Percentiles rank a stretch among this genome's conserved stretches.
These are phyloP conservation scores for Stagonosporopsis rhizophila DNA, from an alignment of 2,329 filamentous ascomycete species.

Conservation along the genomic window DNA sequence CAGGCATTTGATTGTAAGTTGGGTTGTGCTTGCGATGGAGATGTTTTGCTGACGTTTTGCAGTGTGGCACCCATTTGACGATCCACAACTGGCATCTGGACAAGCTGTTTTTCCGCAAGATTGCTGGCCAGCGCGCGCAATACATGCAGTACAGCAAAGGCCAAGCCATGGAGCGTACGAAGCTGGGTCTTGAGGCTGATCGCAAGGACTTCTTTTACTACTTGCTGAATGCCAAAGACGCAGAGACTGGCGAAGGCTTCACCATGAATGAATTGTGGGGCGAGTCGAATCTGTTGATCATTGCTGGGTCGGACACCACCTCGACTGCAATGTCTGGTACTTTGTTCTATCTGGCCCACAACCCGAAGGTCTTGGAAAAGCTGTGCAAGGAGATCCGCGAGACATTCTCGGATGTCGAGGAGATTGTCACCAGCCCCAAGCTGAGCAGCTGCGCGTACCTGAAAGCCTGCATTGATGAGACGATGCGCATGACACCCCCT, in stretches of 20 bases:
- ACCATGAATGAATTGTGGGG: slow-evolving; percentile 56
- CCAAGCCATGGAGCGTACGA: slow-evolving; percentile 53
- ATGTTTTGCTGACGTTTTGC: slow-evolving; percentile 4
- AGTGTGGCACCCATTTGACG: slow-evolving; percentile 54
- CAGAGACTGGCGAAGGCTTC: slow-evolving; percentile 54
- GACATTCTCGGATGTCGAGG: slow-evolving; percentile 45
- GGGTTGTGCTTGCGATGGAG: not conserved
- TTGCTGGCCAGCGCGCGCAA: slow-evolving; percentile 49
- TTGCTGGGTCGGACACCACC: slow-evolving; percentile 57
- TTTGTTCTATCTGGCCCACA: slow-evolving; percentile 55
- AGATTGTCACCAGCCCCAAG: slow-evolving; percentile 47
- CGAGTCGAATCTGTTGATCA: slow-evolving; percentile 59
- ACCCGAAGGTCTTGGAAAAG: slow-evolving; percentile 43
- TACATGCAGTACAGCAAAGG: slow-evolving; percentile 55
- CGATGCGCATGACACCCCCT: slow-evolving; percentile 51
- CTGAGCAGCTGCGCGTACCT: slow-evolving; percentile 45
- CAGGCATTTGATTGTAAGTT: slow-evolving; percentile 53
- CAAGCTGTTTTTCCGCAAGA: slow-evolving; percentile 54
- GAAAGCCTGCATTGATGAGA: slow-evolving; percentile 51
- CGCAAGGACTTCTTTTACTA: slow-evolving; percentile 59
- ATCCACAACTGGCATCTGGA: slow-evolving; percentile 54
- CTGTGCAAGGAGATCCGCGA: slow-evolving; percentile 45
- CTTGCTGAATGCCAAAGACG: slow-evolving; percentile 56
- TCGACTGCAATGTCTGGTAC: slow-evolving; percentile 52
- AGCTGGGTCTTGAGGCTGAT: slow-evolving; percentile 49